These are phyloP conservation scores for Cucurbita ficifolia DNA, from an alignment of 306 rosid species.

Conservation along the genomic window DNA sequence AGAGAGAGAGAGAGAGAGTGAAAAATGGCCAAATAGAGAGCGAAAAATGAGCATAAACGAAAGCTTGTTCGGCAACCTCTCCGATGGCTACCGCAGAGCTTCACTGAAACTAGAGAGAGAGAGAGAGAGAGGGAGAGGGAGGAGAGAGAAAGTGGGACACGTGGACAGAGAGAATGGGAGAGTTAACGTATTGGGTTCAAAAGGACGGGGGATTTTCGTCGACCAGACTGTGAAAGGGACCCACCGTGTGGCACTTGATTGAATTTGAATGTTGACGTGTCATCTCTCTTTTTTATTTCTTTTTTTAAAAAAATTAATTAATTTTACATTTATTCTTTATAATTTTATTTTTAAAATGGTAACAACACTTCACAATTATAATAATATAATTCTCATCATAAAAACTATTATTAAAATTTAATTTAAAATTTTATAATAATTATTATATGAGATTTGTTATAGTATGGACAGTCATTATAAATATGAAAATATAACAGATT, in stretches of 20 bases:
- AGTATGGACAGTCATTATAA: no score
- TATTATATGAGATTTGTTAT: no score
- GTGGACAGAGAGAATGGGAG: constrained; percentile 11
- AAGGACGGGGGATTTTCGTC: not conserved
- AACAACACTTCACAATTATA: no score
- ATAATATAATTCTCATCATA: no score
- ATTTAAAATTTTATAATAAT: no score
- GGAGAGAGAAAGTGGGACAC: not conserved
- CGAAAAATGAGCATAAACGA: constrained; percentile 1
- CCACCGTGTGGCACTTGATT: constrained; percentile 3
- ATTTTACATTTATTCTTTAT: no score
- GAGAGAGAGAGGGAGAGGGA: not conserved
- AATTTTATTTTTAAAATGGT: no score
- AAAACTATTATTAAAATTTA: no score
- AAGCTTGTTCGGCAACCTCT: not conserved
- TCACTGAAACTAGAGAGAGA: not conserved
- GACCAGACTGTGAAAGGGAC: constrained; percentile 16
- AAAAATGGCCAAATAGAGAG: not conserved
- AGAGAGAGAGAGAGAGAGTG: not conserved
- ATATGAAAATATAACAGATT: no score
- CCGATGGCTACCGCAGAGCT: constrained; percentile 17
- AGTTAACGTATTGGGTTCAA: constrained; percentile 22
- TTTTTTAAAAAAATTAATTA: not conserved
- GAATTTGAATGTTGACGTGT: not conserved
- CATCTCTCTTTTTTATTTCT: not conserved